Evolutionary conservation across 225 moss, liverwort and hornwort species (phyloP), one percentile per base, ranked within the genome.

Genomic region (Marchantia polymorpha): DNA sequence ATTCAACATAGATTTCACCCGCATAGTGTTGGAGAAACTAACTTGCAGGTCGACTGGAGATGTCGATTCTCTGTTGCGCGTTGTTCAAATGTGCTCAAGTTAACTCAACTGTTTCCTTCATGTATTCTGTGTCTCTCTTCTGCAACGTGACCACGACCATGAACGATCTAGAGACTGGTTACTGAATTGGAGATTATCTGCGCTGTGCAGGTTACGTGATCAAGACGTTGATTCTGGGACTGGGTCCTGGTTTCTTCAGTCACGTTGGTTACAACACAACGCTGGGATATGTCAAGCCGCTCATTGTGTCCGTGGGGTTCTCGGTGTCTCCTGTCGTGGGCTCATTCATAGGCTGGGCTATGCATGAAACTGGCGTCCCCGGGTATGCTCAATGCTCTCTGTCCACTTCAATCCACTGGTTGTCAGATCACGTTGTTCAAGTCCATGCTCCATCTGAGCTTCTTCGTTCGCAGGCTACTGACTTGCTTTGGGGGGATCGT

Each of bases 221-320:
- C 20, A 79, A 83, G 77, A 89, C 89, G 16, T 12, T 94, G 72
- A 86, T 75, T 74, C 64, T 96, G 84, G 94, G 89, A 73, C 50
- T 90, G 48, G 91, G 89, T 55, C 96, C 96, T 20, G 96, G 94
- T 31, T 76, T 90, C 73, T 73, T 92, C 58, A 89, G 92, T 64
- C 96, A 94, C 77, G 87, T 87, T 30, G 92, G 92, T 25, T 77
- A 92, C 75, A 94, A 89, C 83, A 85, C 83, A 31, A 81, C 84
- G 8, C 56, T 96, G 54, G 83, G 85, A 39, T 94, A 91, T 74
- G 70, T 84, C 5, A 85, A 93, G 59, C 80, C 92, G 31, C 86
- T 94, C 4, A 74, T 90, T 49, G 83, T 94, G 87, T 89, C 89
- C 23, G 88, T 89, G 84, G 96, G 90, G 59, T 5, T 94, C 11